phyloP scores from a whole-genome alignment of 2,329 filamentous ascomycete species.

The Trichoderma lentiforme region DNA sequence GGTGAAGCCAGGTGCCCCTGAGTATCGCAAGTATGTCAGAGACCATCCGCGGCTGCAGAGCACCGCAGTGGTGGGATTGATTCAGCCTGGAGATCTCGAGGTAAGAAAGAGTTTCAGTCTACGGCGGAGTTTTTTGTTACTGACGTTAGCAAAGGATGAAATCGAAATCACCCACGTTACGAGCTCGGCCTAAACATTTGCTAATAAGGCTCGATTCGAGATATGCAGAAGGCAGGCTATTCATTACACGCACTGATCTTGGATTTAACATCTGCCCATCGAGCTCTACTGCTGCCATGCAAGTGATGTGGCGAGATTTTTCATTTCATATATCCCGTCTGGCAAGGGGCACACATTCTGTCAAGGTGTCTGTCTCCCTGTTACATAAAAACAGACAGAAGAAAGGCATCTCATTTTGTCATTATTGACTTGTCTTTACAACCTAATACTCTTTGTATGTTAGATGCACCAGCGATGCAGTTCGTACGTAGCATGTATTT shows the following conservation, averaged over 20 bases:
- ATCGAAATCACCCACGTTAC: neutral
- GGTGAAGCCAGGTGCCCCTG: slow-evolving; percentile 66
- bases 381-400: neutral
- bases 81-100: slow-evolving; percentile 4
- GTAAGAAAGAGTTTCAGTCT: slow-evolving; percentile 1
- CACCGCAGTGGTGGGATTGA: neutral
- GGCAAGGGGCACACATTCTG: neutral
- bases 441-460: neutral
- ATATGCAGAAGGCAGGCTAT: neutral
- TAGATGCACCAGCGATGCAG: neutral
- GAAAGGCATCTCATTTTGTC: neutral
- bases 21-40: slow-evolving; percentile 5
- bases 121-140: neutral
- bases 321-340: neutral
- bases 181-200: neutral
- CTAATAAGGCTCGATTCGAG: too few relatives aligned
- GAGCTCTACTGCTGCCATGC: neutral
- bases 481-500: neutral
- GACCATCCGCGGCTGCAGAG: neutral
- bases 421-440: neutral
- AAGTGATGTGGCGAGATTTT: neutral
- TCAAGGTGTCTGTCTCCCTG: neutral
- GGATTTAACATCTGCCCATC: neutral
- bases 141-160: neutral
- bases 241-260: neutral